A percentile compares a stretch with the other conserved stretches of the same genome.
phyloP scores from a whole-genome alignment of 495 filamentous ascomycete species.

The Tuber borchii region DNA sequence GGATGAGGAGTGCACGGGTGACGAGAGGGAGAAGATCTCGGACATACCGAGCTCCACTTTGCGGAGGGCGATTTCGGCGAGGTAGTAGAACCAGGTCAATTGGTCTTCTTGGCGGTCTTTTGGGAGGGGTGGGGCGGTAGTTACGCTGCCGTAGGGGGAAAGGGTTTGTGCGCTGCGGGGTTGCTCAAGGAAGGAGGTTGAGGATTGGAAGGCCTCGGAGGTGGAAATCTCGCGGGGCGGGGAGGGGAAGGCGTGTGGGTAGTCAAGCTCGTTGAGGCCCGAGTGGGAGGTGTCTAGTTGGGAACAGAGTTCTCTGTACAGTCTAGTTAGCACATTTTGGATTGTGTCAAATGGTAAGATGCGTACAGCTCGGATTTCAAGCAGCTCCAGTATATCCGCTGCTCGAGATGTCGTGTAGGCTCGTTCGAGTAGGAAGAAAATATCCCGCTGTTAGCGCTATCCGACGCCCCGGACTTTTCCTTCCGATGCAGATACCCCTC shows the following conservation, averaged over 20 bases:
- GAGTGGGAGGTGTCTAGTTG: conserved; percentile 38
- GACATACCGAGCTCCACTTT: conserved; percentile 37
- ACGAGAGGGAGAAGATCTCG: conserved; percentile 12
- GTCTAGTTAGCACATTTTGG: neutral
- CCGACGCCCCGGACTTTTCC: conserved; percentile 18
- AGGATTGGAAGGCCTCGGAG: conserved; percentile 31
- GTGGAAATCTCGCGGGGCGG: conserved; percentile 38
- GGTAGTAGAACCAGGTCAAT: conserved; percentile 44
- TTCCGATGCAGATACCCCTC: conserved; percentile 37
- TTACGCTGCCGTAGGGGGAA: neutral
- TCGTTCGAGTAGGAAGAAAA: conserved; percentile 25
- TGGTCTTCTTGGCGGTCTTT: conserved; percentile 33
- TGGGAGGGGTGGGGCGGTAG: neutral
- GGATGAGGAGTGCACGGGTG: conserved; percentile 8
- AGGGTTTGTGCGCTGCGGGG: conserved; percentile 26
- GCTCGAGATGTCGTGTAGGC: conserved; percentile 35
- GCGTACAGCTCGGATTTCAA: conserved; percentile 39
- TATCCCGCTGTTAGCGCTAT: conserved; percentile 7
- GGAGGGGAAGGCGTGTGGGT: conserved; percentile 40
- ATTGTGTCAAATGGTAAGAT: neutral
- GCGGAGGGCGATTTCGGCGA: conserved; percentile 43
- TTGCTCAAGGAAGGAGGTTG: conserved; percentile 31
- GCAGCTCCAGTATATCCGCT: conserved; percentile 39
- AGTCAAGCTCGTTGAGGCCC: conserved; percentile 35
- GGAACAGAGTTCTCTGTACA: conserved; percentile 27